Base-by-base conservation (phyloP, 2,329 filamentous ascomycete species). In the Podosphaera fusca region DNA sequence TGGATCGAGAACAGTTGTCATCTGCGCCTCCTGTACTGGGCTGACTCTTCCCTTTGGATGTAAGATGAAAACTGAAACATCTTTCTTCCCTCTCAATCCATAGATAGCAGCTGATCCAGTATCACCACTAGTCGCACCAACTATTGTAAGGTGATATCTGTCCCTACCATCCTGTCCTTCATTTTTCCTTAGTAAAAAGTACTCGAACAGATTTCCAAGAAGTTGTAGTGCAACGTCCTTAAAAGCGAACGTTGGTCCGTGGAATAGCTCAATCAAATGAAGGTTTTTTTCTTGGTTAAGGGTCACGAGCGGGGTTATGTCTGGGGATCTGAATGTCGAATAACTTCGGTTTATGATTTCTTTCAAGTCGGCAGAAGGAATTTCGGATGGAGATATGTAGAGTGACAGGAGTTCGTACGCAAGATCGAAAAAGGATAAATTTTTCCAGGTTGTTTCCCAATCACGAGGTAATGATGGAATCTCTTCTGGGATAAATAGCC, bases 71-170 rank as follows among this genome's bases (percentile, higher is more conserved):
- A 96, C 86, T 0, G 87, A 94, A 14, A 95, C 86, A 75, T 98
- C 92, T 72, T 94, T 89, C 80, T 96, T 96, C 57, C 89, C 88
- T 55, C 89, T 75, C 57, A 98, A 76, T 57, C 92, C 92, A 67
- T 96, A 95, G 64, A 98, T 96, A 62, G 92, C 92, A 9, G 90
- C 90, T 34, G 87, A 95, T 31, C 90, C 90, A 34, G 90, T 96
- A 68, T 88, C 87, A 61, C 87, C 87, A 65, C 82, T 87, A 14
- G 87, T 94, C 35, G 87, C 87, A 29, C 87, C 88, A 58, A 95
- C 81, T 2, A 94, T 86, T 0, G 87, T 89, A 62, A 95, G 73
- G 66, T 92, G 86, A 67, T 92, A 83, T 68, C 65, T 70, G 71
- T 74, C 74, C 64, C 69, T 69, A 7, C 81, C 80, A 34, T 74